Conservation (phyloP, 2,329 filamentous ascomycete species). For the Leptographium lundbergii region DNA sequence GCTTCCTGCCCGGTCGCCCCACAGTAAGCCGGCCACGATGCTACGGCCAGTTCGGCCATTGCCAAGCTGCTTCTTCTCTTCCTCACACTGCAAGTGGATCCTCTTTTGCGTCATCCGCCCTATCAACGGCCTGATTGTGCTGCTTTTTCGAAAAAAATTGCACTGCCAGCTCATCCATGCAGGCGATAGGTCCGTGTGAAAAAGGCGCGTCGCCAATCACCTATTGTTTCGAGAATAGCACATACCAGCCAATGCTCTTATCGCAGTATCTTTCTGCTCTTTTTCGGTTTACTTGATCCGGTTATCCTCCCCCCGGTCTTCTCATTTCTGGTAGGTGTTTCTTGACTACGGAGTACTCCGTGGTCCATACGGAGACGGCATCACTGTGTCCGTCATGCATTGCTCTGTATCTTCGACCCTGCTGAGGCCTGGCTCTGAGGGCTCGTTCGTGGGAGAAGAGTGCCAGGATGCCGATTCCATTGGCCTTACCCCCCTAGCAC, state of each 20-base stretch:
- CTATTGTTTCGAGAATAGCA: background rate
- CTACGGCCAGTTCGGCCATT: background rate
- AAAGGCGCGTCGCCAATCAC: background rate
- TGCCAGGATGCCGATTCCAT: no score
- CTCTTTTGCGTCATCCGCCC: background rate
- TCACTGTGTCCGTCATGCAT: no score
- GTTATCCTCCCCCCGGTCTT: background rate
- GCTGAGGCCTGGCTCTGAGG: no score
- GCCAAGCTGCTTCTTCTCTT: background rate
- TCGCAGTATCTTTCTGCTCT: background rate
- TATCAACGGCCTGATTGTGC: background rate
- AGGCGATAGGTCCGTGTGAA: slow-evolving; percentile 9
- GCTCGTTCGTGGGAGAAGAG: no score
- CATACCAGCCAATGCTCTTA: background rate
- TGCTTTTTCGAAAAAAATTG: background rate
- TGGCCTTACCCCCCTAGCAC: background rate
- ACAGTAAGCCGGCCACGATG: background rate
- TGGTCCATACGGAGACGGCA: no score
- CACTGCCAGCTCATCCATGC: slow-evolving; percentile 30
- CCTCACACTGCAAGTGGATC: slow-evolving; percentile 1
- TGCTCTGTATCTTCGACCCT: no score
- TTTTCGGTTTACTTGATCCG: background rate
- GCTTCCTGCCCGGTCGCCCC: background rate
- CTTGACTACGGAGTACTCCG: no score
- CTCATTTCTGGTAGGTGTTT: no score